phyloP scores from a whole-genome alignment of 371 early-diverging fungal genomes.

The Batkoa obscura region DNA sequence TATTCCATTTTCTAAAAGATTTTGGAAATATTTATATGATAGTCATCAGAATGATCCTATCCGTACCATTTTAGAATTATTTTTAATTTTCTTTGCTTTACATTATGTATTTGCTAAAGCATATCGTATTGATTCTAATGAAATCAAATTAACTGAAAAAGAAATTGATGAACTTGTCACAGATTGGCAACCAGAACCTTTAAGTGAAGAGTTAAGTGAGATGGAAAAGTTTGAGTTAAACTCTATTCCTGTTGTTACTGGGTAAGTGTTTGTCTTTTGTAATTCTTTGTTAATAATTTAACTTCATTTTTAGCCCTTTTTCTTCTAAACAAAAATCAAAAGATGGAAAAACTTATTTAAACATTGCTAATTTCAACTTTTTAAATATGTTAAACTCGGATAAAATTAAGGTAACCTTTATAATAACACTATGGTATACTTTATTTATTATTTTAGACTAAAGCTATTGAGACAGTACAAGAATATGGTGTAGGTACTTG shows the following conservation, averaged over 20 bases:
- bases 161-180: slow-evolving; percentile 86
- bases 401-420: slow-evolving; percentile 29
- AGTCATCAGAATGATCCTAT: slow-evolving; percentile 94
- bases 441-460: slow-evolving; percentile 24
- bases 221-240: slow-evolving; percentile 56
- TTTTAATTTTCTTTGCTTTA: slow-evolving; percentile 71
- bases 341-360: slow-evolving; percentile 37
- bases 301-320: slow-evolving; percentile 15
- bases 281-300: not conserved
- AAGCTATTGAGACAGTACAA: slow-evolving; percentile 70
- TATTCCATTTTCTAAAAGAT: slow-evolving; percentile 59
- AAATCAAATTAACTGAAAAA: slow-evolving; percentile 69
- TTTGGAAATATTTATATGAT: slow-evolving; percentile 63
- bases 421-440: not conserved
- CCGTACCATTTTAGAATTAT: slow-evolving; percentile 69
- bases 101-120: slow-evolving; percentile 73
- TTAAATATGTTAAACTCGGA: slow-evolving; percentile 62
- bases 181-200: slow-evolving; percentile 93
- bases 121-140: slow-evolving; percentile 60
- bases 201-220: slow-evolving; percentile 63
- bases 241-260: slow-evolving; percentile 51
- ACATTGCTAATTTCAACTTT: slow-evolving; percentile 76
- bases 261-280: not conserved
- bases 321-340: slow-evolving; percentile 33
- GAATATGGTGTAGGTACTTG: slow-evolving; percentile 99